A percentile compares a stretch with the other conserved stretches of the same genome.
Evolutionary conservation across 306 rosid genomes (phyloP).

Genomic region (Sindora glabra): DNA sequence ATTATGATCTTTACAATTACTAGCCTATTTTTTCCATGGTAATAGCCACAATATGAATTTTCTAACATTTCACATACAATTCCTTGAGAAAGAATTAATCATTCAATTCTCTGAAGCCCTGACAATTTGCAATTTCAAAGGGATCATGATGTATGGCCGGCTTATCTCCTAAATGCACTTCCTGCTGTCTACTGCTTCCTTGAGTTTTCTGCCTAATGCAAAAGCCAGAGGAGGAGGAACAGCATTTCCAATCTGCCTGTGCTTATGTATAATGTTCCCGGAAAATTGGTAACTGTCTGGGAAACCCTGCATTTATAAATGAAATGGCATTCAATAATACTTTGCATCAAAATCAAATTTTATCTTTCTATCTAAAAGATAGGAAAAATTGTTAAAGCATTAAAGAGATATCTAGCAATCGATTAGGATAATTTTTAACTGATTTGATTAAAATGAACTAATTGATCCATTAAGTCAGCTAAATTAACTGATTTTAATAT

Average conservation of each 20-base stretch:
- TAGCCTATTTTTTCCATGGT: too few species aligned
- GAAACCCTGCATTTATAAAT: conserved; percentile 62
- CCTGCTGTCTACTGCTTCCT: conserved; percentile 58
- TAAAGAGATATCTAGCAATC: too few species aligned
- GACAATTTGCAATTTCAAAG: too few species aligned
- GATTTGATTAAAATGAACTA: too few species aligned
- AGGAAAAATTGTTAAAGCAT: neutral
- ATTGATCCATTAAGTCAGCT: too few species aligned
- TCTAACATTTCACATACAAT: too few species aligned
- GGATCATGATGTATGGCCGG: neutral
- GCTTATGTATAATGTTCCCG: conserved; percentile 76
- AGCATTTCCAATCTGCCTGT: conserved; percentile 95
- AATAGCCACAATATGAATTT: too few species aligned
- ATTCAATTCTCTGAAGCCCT: neutral
- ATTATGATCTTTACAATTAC: too few species aligned
- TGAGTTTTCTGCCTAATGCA: conserved; percentile 77
- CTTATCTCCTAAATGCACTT: conserved; percentile 7
- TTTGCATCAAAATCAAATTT: neutral
- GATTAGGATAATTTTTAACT: too few species aligned
- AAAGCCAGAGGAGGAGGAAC: conserved; percentile 93
- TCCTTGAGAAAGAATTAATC: too few species aligned
- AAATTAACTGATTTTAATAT: too few species aligned
- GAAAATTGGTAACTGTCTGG: conserved; percentile 65
- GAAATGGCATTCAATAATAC: neutral
- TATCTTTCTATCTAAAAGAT: neutral